These are phyloP conservation scores for Ceratobasidium sp. DNA, from an alignment of 1,284 basidiomycete species.

Conservation along the genomic window DNA sequence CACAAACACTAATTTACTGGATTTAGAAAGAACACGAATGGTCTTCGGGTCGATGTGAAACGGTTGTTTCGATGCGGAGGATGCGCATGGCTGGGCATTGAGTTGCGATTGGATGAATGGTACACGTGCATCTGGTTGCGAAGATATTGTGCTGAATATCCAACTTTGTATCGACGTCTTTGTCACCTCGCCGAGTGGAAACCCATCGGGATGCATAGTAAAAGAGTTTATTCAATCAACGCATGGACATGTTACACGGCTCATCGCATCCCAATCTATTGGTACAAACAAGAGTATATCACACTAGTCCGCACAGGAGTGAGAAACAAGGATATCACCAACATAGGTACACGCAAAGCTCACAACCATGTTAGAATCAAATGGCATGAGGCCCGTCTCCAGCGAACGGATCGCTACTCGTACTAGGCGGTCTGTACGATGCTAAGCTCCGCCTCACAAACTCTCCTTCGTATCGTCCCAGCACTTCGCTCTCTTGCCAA, in stretches of 20 bases:
- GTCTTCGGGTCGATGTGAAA: conserved; percentile 22
- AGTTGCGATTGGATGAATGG: neutral
- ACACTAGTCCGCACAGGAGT: neutral
- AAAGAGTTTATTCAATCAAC: conserved; percentile 23
- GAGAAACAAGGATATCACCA: neutral
- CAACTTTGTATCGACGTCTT: neutral
- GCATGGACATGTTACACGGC: conserved; percentile 34
- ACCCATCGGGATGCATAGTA: neutral
- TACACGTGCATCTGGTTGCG: neutral
- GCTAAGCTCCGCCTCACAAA: conserved; percentile 25
- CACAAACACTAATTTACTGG: conserved; percentile 17
- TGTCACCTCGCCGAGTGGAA: neutral
- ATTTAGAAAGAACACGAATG: conserved; percentile 27
- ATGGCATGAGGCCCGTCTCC: conserved; percentile 29
- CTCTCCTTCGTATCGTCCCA: conserved; percentile 29
- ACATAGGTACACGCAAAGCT: neutral
- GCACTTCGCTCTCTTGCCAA: conserved; percentile 9
- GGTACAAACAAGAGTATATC: conserved; percentile 15
- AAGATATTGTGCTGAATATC: conserved; percentile 16
- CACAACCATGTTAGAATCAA: no score
- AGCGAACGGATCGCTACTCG: conserved; percentile 6
- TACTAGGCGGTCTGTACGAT: neutral
- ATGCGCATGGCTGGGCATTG: conserved; percentile 18
- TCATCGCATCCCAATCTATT: conserved; percentile 4
- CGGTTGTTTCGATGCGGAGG: conserved; percentile 34